These are phyloP conservation scores for Saururus chinensis DNA, from an alignment of 164 flowering plant genomes.

Conservation along the genomic window DNA sequence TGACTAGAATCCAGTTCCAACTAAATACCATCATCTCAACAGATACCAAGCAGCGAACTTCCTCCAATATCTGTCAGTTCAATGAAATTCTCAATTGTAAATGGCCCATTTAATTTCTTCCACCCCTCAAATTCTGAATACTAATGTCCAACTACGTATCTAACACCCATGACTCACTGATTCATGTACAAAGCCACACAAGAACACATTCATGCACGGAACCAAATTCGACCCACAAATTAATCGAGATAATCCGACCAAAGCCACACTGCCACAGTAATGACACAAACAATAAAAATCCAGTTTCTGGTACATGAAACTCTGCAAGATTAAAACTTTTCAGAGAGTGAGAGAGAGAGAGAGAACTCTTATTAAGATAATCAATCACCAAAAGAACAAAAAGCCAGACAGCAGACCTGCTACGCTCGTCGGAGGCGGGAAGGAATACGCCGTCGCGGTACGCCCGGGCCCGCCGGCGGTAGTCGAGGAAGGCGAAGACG, in stretches of 20 bases:
- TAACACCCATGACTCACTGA: not conserved
- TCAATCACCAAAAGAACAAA: not conserved
- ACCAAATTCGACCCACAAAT: no score
- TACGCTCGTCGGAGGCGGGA: conserved; percentile 7
- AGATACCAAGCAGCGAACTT: no score
- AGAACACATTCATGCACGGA: not conserved
- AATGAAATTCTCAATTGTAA: not conserved
- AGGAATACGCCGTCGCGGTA: conserved; percentile 2
- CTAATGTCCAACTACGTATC: not conserved
- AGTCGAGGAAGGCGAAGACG: conserved; percentile 38
- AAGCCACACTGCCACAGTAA: no score
- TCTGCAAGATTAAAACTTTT: not conserved
- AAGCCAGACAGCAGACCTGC: conserved; percentile 11
- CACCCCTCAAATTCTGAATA: not conserved
- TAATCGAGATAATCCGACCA: no score
- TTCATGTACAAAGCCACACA: not conserved
- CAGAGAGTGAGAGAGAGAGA: not conserved
- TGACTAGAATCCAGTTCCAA: no score
- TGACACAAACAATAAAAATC: not conserved
- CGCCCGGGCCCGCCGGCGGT: conserved; percentile 14
- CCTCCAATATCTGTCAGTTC: not conserved
- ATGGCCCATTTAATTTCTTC: not conserved
- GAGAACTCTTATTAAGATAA: not conserved
- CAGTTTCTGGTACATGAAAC: not conserved
- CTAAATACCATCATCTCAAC: no score